Conservation (phyloP, 371 early-diverging fungal genomes). For the Nosema muscidifuracis region DNA sequence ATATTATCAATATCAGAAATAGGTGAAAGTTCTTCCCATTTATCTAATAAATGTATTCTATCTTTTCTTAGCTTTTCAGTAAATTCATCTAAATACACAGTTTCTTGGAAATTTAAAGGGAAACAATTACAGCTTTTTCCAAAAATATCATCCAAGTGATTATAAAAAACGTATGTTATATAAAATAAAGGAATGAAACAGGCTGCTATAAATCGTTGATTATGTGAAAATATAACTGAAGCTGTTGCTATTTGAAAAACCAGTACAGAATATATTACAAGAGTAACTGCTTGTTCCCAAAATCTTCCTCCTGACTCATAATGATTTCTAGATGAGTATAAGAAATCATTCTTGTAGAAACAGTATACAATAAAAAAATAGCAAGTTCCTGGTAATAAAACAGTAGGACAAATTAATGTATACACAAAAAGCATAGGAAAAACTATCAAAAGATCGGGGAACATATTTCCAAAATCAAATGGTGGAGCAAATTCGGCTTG, state of each 20-base stretch:
- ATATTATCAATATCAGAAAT: conserved; percentile 47
- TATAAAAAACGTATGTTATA: conserved; percentile 41
- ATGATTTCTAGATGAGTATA: conserved; percentile 59
- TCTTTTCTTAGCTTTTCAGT: conserved; percentile 20
- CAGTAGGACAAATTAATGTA: conserved; percentile 55
- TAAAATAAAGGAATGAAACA: conserved; percentile 51
- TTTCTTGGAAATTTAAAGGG: conserved; percentile 56
- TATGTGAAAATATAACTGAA: conserved; percentile 42
- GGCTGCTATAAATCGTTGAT: not conserved
- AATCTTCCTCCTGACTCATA: conserved; percentile 62
- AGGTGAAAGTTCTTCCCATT: conserved; percentile 44
- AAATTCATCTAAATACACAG: conserved; percentile 56
- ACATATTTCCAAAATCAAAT: conserved; percentile 60
- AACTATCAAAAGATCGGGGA: conserved; percentile 59
- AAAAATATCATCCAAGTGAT: conserved; percentile 47
- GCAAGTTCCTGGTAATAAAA: conserved; percentile 56
- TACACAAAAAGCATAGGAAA: conserved; percentile 63
- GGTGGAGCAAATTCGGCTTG: conserved; percentile 44
- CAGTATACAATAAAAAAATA: conserved; percentile 58
- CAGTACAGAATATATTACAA: conserved; percentile 57
- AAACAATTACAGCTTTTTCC: conserved; percentile 37
- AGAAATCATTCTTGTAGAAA: conserved; percentile 60
- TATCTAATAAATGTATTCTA: conserved; percentile 37
- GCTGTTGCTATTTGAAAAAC: conserved; percentile 56
- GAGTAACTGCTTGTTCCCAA: conserved; percentile 50